Evolutionary conservation across 2,329 filamentous ascomycete genomes (phyloP), one percentile per base, ranked within the genome.

Genomic region (Tolypocladium ophioglossoides): DNA sequence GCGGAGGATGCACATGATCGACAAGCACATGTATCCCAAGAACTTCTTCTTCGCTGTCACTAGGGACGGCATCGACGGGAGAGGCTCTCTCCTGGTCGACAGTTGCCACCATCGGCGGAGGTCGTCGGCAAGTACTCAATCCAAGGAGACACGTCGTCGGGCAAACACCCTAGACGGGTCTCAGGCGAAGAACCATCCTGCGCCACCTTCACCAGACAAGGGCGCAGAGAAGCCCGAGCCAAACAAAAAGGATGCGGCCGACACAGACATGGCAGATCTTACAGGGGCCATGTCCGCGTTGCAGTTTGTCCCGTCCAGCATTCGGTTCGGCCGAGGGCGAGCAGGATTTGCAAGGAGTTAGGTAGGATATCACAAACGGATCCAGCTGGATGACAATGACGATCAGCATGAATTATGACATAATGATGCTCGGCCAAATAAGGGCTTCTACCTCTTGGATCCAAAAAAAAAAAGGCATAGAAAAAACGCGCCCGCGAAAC

Each of bases 11-110:
- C 92, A 99, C 74, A 77, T 96, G 60, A 89, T 96, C 61, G 91
- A 96, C 74, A 96, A 96, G 72, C 94, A 99, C 70, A 80, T 86
- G 72, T 99, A 94, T 66, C 92, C 91, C 12, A 84, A 82, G 66
- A 87, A 89, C 63, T 96, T 91, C 71, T 92, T 95, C 70, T 96
- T 95, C 63, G 83, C 84, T 51, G 82, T 97, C 52, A 86, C 95
- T 3, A 89, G 91, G 60, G 84, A 89, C 57, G 94, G 94, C n/a
- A 88, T 96, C 57, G 92, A 96, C 64, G 86, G 86, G 50, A 82
- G 89, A 52, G 84, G 78, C 46, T 95, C 90, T 20, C 83, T 99
- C 71, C 75, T 97, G 14, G 75, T 82, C 50, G 79, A 85, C n/a
- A 69, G 72, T 12, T 70, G 73, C 7, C 74, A 77, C 59, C 72